Conservation (phyloP, 2,329 filamentous ascomycete species). For the Rugonectria rugulosa region DNA sequence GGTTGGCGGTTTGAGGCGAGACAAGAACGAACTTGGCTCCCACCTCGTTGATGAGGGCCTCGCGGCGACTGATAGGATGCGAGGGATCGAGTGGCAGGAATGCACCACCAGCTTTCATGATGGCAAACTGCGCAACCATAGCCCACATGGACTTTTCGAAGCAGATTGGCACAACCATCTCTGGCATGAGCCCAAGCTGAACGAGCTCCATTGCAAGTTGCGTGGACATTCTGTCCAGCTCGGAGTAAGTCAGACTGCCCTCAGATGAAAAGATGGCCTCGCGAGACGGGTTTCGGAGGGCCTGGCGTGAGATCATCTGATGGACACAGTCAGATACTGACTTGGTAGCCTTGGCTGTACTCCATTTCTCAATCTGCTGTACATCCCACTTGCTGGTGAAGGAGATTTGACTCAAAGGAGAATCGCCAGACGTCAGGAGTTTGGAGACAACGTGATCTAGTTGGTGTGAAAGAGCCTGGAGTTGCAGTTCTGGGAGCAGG, state of each 20-base stretch:
- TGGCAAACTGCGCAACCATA: slow-evolving; percentile 28
- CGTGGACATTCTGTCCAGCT: slow-evolving; percentile 16
- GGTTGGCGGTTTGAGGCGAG: background rate
- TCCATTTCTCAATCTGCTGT: background rate
- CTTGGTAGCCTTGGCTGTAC: background rate
- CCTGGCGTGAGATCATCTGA: slow-evolving; percentile 23
- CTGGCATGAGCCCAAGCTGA: slow-evolving; percentile 5
- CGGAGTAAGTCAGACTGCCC: slow-evolving; percentile 30
- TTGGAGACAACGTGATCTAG: background rate
- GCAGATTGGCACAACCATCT: slow-evolving; percentile 17
- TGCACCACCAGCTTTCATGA: too few species aligned
- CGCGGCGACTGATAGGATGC: slow-evolving; percentile 39
- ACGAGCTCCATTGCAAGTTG: slow-evolving; percentile 15
- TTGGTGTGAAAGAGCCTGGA: slow-evolving; percentile 1
- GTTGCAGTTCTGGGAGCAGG: background rate
- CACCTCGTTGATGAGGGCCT: slow-evolving; percentile 1
- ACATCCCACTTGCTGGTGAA: slow-evolving; percentile 2
- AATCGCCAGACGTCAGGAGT: background rate
- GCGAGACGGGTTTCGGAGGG: slow-evolving; percentile 8
- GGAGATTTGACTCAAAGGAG: background rate
- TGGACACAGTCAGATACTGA: slow-evolving; percentile 22
- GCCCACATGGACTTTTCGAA: slow-evolving; percentile 29
- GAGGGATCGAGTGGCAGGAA: slow-evolving; percentile 46
- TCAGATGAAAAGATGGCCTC: slow-evolving; percentile 37
- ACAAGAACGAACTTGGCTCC: background rate